Base-by-base conservation (phyloP, 2,329 filamentous ascomycete genomes). In the Beauveria sp. region DNA sequence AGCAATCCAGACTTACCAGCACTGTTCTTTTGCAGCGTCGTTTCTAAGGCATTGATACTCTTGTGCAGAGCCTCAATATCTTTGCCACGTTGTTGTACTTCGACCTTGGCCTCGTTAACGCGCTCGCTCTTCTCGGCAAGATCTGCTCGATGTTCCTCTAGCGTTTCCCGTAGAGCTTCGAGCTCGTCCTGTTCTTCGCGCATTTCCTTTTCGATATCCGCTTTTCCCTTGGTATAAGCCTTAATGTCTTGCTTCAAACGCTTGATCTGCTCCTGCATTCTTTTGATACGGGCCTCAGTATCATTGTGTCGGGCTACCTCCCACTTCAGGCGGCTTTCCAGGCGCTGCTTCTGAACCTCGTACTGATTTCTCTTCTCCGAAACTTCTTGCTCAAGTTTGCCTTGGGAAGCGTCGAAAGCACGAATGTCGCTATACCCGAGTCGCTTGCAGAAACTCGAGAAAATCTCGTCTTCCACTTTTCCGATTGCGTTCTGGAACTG, bases 361-460 rank as follows among this genome's bases (percentile, higher is more conserved):
- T 96, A 98, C 66, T 93, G 88, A 59, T 90, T 87, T 65, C 91
- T 91, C 78, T 93, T 93, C 74, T 95, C 88, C 0, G 88, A 88
- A 50, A 90, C 90, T 72, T 98, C 91, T 72, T 96, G 91, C 74
- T 98, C 93, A 54, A 96, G 79, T 48, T 89, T 92, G 54, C 95
- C 93, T 75, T 98, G 95, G 67, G 96, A 93, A 28, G 89, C 89
- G 72, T 98, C 92, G 69, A 98, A 99, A 62, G 91, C 90, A 63
- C 93, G 90, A 66, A 99, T 96, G 69, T 96, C 88, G 62, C 85
- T 82, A 72, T 96, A 98, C 0, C 93, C 91, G 22, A 97, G 85
- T 61, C 90, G 86, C 68, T 86, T 84, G 77, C 95, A 99, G 77
- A 99, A 99, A 46, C 81, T 81, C 24, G 82, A 81, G 73, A 97